These are phyloP conservation scores for Aspergillus chevalieri DNA, from an alignment of 2,329 filamentous ascomycete genomes.

Conservation along the genomic window DNA sequence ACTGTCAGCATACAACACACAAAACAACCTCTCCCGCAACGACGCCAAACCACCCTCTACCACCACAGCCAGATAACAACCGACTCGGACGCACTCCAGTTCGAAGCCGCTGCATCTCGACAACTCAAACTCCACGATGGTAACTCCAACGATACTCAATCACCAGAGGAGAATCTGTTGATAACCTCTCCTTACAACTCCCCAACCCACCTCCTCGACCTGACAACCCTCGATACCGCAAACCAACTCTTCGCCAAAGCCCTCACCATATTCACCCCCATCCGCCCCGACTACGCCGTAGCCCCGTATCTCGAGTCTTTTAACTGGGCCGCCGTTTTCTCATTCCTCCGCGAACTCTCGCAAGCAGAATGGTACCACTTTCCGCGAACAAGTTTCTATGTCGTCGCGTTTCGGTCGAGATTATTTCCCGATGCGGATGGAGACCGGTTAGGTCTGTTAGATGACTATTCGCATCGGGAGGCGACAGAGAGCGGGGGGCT, in stretches of 20 bases:
- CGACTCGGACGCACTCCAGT: slow-evolving; percentile 28
- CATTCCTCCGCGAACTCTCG: slow-evolving; percentile 50
- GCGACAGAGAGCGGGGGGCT: slow-evolving; percentile 74
- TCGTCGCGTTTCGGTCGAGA: slow-evolving; percentile 74
- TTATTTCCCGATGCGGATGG: slow-evolving; percentile 63
- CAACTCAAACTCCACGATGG: slow-evolving; percentile 19
- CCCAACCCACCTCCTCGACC: slow-evolving; percentile 64
- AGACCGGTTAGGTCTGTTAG: slow-evolving; percentile 63
- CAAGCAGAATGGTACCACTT: slow-evolving; percentile 47
- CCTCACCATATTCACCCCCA: slow-evolving; percentile 57
- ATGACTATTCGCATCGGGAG: slow-evolving; percentile 73
- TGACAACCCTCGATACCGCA: slow-evolving; percentile 59
- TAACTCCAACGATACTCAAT: slow-evolving; percentile 3
- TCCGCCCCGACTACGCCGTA: slow-evolving; percentile 68
- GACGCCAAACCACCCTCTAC: slow-evolving; percentile 11
- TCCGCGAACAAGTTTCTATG: slow-evolving; percentile 65
- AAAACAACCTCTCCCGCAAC: not conserved
- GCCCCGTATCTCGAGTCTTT: slow-evolving; percentile 67
- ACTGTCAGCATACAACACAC: not conserved
- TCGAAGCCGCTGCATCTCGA: slow-evolving; percentile 28
- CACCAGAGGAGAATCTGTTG: slow-evolving; percentile 36
- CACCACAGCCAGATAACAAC: slow-evolving; percentile 28
- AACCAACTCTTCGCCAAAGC: slow-evolving; percentile 67
- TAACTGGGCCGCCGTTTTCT: slow-evolving; percentile 66
- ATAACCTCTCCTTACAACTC: slow-evolving; percentile 72